Evolutionary conservation across 176 grass and related monocot species (phyloP), one percentile per base, ranked within the genome.

Genomic region (Aegilops bicornis): DNA sequence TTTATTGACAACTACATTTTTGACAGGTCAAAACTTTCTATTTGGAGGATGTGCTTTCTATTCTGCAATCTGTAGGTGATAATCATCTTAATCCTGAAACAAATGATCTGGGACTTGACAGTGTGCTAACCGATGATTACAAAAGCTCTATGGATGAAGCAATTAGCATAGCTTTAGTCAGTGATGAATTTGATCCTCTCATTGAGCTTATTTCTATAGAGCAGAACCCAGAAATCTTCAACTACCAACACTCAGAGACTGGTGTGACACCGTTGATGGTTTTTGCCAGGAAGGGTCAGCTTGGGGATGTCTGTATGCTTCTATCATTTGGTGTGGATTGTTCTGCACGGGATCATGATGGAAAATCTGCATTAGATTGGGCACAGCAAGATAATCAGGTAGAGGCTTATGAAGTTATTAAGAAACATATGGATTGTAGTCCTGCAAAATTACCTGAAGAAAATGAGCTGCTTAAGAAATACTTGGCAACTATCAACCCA

Each of bases 1-100:
- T 58, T 83, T 58, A 9, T 87, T 79, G 59, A 54, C 65, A 67
- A 82, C 78, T 81, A 24, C 47, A 72, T 72, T 79, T 73, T n/a
- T 33, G 23, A 54, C 76, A 98, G 96, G 96, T 98, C 19, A 94
- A 96, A 92, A 80, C 79, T 85, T 98, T 92, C 69, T 98, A 96
- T 91, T 91, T 98, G 89, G 96, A 98, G 82, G 96, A 98, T 69
- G 96, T 96, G 27, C 91, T 98, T 64, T 94, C 91, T 52, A 94
- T 96, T 87, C 76, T 98, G 80, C 90, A 91, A 39, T 89, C 92
- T 82, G 69, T 39, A 39, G 76, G 80, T 69, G 90, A 91, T 78
- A 96, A 96, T 72, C 90, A 92, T 89, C 90, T 98, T 64, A 76
- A 86, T 86, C 72, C 79, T 75, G 30, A 39, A 79, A 52, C 63